Conservation (phyloP, 345 rosid species). For the Mallotus nudiflorus region DNA sequence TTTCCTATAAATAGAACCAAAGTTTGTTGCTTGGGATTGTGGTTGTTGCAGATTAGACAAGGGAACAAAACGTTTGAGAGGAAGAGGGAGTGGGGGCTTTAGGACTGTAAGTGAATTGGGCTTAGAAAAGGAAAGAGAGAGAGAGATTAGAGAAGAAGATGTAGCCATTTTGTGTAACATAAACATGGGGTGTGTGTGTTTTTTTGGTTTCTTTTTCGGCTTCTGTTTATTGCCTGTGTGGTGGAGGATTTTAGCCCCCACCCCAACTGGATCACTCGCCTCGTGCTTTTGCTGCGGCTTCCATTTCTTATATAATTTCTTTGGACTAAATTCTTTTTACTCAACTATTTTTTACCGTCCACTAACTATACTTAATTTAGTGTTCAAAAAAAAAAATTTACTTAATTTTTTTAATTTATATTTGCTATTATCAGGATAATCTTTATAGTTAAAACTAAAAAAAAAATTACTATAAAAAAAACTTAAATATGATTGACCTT, state of each 20-base stretch:
- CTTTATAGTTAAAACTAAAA: too few relatives aligned
- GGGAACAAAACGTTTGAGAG: slow-evolving; percentile 43
- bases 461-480: too few relatives aligned
- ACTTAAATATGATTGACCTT: too few relatives aligned
- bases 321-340: too few relatives aligned
- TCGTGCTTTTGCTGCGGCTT: too few relatives aligned
- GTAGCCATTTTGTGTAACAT: slow-evolving; percentile 42
- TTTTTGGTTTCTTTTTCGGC: neutral
- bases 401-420: too few relatives aligned
- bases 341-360: too few relatives aligned
- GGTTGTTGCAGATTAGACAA: slow-evolving; percentile 24
- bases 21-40: neutral
- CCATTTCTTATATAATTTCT: too few relatives aligned
- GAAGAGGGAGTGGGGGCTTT: slow-evolving; percentile 17
- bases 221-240: slow-evolving; percentile 2
- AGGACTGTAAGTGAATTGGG: slow-evolving; percentile 30
- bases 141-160: slow-evolving; percentile 41
- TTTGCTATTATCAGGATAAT: too few relatives aligned
- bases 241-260: slow-evolving; percentile 10
- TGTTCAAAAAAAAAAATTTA: too few relatives aligned
- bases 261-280: neutral
- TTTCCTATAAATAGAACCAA: slow-evolving; percentile 21
- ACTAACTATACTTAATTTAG: too few relatives aligned
- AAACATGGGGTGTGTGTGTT: slow-evolving; percentile 12
- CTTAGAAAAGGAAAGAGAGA: slow-evolving; percentile 37